Evolutionary conservation across 805 yeast genomes (phyloP).

Genomic region (Candida caryicola): DNA sequence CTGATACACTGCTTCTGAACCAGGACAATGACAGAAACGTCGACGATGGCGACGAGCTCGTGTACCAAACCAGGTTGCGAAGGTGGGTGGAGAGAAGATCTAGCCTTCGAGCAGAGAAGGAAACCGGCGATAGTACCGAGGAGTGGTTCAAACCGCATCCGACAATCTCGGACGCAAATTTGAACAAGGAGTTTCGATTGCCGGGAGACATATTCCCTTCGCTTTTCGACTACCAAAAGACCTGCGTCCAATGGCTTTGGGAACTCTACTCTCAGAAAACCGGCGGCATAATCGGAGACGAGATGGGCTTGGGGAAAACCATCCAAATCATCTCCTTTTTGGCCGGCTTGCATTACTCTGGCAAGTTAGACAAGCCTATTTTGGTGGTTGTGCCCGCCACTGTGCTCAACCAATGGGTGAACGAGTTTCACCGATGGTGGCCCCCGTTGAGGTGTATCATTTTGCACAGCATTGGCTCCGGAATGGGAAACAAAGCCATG

Average conservation of each 20-base stretch:
- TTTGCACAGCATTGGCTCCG: conserved; percentile 88
- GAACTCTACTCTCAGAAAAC: conserved; percentile 85
- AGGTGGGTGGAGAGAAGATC: conserved; percentile 60
- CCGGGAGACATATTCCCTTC: conserved; percentile 92
- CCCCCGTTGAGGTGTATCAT: conserved; percentile 86
- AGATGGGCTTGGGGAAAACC: conserved; percentile 97
- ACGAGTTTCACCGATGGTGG: conserved; percentile 97
- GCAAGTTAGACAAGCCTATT: conserved; percentile 70
- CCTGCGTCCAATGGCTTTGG: conserved; percentile 97
- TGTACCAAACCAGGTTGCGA: conserved; percentile 57
- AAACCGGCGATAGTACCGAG: conserved; percentile 18
- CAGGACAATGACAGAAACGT: conserved; percentile 27
- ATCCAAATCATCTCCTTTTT: conserved; percentile 87
- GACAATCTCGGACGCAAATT: conserved; percentile 63
- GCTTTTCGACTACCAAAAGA: conserved; percentile 88
- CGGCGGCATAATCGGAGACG: conserved; percentile 97
- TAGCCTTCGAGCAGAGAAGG: conserved; percentile 30
- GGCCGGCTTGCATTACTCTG: conserved; percentile 86
- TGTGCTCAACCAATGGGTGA: conserved; percentile 95
- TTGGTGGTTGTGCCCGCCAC: conserved; percentile 95
- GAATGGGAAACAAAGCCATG: conserved; percentile 48
- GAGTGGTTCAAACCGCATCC: conserved; percentile 85
- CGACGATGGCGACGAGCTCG: conserved; percentile 80
- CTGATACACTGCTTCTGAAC: not conserved
- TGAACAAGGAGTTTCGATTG: conserved; percentile 65